A percentile compares a stretch with the other conserved stretches of the same genome.
phyloP scores from a whole-genome alignment of 192 early-diverging fungal genomes.

The Diversispora epigaea region DNA sequence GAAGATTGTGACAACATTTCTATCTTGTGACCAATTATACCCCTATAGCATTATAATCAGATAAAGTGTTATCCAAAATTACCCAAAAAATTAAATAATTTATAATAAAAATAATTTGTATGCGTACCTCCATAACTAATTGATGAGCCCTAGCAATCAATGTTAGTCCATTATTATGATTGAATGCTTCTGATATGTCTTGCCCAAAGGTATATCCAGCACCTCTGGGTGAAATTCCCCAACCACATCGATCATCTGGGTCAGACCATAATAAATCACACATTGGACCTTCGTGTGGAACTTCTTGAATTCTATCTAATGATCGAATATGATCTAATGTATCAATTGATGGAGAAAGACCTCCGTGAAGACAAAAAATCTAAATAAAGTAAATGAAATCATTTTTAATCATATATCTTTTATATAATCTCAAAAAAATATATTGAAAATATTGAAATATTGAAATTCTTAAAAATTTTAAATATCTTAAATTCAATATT shows the following conservation, averaged over 20 bases:
- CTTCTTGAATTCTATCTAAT: constrained; percentile 92
- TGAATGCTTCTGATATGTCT: constrained; percentile 82
- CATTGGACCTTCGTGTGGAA: constrained; percentile 87
- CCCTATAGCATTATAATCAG: constrained; percentile 33
- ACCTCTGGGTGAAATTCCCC: constrained; percentile 85
- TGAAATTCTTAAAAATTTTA: no score
- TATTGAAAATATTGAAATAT: no score
- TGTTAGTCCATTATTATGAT: constrained; percentile 96
- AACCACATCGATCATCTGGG: constrained; percentile 81
- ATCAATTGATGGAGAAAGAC: constrained; percentile 90
- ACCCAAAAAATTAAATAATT: background rate
- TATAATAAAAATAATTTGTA: background rate
- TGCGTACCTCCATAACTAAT: constrained; percentile 79
- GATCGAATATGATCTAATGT: constrained; percentile 96
- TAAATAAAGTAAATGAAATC: constrained; percentile 32
- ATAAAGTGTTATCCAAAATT: background rate
- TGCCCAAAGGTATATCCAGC: constrained; percentile 89
- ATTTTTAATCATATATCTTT: background rate
- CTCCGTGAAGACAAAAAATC: constrained; percentile 99
- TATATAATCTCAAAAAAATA: background rate
- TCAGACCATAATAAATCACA: constrained; percentile 88
- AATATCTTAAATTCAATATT: background rate
- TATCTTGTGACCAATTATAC: constrained; percentile 98
- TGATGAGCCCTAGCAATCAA: constrained; percentile 96
- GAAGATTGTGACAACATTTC: constrained; percentile 99